Conservation (phyloP, 2,329 filamentous ascomycete species). For the Sporothrix protearum region DNA sequence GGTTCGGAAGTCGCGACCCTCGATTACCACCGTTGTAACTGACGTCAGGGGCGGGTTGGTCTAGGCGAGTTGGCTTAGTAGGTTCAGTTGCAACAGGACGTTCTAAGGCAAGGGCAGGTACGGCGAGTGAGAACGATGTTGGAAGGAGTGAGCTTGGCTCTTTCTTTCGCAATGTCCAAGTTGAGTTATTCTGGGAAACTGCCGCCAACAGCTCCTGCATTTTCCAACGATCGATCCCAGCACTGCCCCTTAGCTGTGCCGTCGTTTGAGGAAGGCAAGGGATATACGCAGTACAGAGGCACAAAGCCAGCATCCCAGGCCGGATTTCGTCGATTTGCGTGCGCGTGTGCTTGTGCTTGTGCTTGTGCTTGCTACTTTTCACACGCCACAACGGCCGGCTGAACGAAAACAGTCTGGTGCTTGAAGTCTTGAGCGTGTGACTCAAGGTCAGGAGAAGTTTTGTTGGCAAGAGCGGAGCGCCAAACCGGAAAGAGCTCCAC, state of each 20-base stretch:
- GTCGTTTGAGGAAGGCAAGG: background rate
- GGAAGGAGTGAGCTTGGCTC: background rate
- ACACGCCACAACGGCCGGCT: background rate
- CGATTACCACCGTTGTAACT: background rate
- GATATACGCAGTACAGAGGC: too few relatives aligned
- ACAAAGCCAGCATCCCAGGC: background rate
- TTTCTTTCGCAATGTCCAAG: background rate
- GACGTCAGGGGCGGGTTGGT: slow-evolving; percentile 10
- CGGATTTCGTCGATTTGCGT: too few relatives aligned
- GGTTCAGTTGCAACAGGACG: background rate
- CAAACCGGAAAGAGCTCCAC: slow-evolving; percentile 8
- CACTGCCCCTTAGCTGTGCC: background rate
- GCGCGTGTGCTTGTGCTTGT: too few relatives aligned
- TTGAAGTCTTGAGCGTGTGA: background rate
- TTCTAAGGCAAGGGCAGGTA: background rate
- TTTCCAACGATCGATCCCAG: background rate
- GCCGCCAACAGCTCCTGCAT: background rate
- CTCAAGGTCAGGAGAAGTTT: slow-evolving; percentile 3
- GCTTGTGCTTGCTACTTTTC: background rate
- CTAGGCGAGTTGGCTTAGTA: background rate
- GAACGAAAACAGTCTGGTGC: too few relatives aligned
- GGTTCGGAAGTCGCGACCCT: slow-evolving; percentile 13
- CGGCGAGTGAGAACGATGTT: background rate
- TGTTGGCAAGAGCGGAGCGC: slow-evolving; percentile 13
- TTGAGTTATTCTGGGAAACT: background rate